Evolutionary conservation across 345 rosid species (phyloP).

Genomic region (Pelargonium nanum): DNA sequence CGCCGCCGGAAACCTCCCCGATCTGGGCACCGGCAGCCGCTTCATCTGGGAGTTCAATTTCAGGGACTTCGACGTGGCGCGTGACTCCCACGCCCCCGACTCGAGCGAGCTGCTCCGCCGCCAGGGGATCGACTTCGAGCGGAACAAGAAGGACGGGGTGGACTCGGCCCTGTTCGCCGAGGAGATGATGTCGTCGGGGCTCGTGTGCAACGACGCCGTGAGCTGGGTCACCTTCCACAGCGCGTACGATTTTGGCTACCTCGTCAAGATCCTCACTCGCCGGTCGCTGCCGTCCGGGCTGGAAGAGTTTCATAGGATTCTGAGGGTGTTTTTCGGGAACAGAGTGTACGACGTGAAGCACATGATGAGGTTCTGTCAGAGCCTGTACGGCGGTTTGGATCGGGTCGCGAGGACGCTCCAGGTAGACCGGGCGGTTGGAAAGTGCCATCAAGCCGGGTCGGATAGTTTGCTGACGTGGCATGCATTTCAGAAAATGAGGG

Average conservation of each 20-base stretch:
- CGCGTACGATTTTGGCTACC: conserved; percentile 88
- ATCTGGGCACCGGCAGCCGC: conserved; percentile 26
- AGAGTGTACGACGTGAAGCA: conserved; percentile 72
- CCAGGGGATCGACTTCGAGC: conserved; percentile 71
- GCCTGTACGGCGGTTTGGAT: conserved; percentile 67
- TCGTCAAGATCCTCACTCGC: conserved; percentile 70
- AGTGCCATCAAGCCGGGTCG: conserved; percentile 89
- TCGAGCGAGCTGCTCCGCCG: conserved; percentile 66
- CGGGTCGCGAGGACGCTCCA: conserved; percentile 48
- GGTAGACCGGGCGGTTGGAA: conserved; percentile 60
- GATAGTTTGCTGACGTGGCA: conserved; percentile 85
- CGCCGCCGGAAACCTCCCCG: conserved; percentile 47
- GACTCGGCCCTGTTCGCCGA: conserved; percentile 61
- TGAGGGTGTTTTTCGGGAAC: conserved; percentile 48
- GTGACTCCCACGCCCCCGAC: conserved; percentile 68
- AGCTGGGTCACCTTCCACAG: conserved; percentile 94
- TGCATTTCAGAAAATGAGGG: conserved; percentile 64
- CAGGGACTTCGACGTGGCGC: conserved; percentile 50
- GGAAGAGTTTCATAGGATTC: conserved; percentile 32
- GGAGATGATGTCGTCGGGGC: conserved; percentile 77
- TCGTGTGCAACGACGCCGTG: conserved; percentile 58
- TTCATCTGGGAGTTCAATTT: conserved; percentile 90
- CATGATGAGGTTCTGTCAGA: conserved; percentile 54
- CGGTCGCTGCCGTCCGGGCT: conserved; percentile 38
- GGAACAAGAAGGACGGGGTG: conserved; percentile 41